Percentiles rank a stretch among this genome's conserved stretches.
These are phyloP conservation scores for Kockovaella imperatae DNA, from an alignment of 768 basidiomycete species.

Conservation along the genomic window DNA sequence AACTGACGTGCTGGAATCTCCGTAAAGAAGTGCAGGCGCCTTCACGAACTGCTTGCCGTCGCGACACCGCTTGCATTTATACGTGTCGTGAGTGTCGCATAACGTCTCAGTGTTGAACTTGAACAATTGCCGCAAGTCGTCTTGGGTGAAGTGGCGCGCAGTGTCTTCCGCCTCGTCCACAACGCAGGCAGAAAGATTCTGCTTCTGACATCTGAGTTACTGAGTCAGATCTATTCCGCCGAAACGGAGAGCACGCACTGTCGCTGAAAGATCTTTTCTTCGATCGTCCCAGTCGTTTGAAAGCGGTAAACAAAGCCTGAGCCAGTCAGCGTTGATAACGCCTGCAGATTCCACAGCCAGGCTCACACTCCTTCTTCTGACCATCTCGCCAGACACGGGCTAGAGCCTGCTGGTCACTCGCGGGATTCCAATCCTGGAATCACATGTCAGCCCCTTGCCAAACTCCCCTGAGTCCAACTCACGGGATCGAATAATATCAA, in stretches of 20 bases:
- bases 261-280: slow-evolving; percentile 98
- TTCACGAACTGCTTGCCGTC: slow-evolving; percentile 77
- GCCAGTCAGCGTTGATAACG: not conserved
- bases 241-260: slow-evolving; percentile 52
- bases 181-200: slow-evolving; percentile 93
- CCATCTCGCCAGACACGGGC: slow-evolving; percentile 99
- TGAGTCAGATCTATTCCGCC: not conserved
- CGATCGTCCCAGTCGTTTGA: slow-evolving; percentile 92
- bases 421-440: slow-evolving; percentile 83
- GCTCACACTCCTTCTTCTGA: slow-evolving; percentile 96
- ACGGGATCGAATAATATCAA: slow-evolving; percentile 53
- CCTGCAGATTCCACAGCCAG: not conserved
- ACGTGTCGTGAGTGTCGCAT: slow-evolving; percentile 95
- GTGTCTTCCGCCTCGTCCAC: slow-evolving; percentile 95
- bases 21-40: slow-evolving; percentile 78
- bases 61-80: slow-evolving; percentile 67
- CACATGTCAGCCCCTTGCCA: slow-evolving; percentile 15
- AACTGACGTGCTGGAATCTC: slow-evolving; percentile 93
- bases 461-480: not conserved
- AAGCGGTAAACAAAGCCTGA: slow-evolving; percentile 96
- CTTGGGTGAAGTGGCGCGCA: slow-evolving; percentile 87
- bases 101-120: slow-evolving; percentile 75
- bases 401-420: slow-evolving; percentile 94
- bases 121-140: slow-evolving; percentile 83
- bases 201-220: slow-evolving; percentile 56